Percentiles rank a stretch among this genome's conserved stretches.
These are phyloP conservation scores for Rhododendron griersonianum DNA, from an alignment of 148 eudicot species.

Conservation along the genomic window DNA sequence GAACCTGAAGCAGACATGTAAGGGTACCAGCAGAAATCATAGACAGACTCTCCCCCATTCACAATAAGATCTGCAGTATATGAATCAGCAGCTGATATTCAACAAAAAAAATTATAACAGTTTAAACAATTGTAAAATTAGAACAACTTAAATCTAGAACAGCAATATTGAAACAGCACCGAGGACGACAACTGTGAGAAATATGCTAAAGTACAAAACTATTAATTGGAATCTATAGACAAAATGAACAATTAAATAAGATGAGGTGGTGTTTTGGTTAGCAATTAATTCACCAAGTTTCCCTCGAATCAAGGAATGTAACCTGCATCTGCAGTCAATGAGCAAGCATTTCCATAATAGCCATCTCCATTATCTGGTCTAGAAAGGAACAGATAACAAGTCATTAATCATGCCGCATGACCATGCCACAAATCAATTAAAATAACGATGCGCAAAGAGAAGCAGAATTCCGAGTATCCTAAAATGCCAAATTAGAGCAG, in stretches of 20 bases:
- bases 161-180: neutral
- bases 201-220: neutral
- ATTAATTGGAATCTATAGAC: neutral
- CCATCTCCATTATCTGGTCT: conserved; percentile 60
- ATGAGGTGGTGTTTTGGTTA: neutral
- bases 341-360: conserved; percentile 18
- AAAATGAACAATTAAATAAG: neutral
- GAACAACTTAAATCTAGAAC: neutral
- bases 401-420: neutral
- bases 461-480: neutral
- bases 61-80: conserved; percentile 57
- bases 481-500: neutral
- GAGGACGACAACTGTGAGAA: neutral
- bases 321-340: conserved; percentile 54
- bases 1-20: conserved; percentile 91
- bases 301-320: neutral
- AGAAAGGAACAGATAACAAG: conserved; percentile 3
- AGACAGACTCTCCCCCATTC: conserved; percentile 87
- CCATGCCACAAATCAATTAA: neutral
- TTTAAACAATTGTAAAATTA: neutral
- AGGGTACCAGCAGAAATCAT: conserved; percentile 98
- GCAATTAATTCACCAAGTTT: neutral
- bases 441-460: neutral
- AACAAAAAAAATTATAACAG: neutral
- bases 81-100: conserved; percentile 55